Evolutionary conservation across 768 basidiomycete genomes (phyloP).

Genomic region (Leccinum broughii): DNA sequence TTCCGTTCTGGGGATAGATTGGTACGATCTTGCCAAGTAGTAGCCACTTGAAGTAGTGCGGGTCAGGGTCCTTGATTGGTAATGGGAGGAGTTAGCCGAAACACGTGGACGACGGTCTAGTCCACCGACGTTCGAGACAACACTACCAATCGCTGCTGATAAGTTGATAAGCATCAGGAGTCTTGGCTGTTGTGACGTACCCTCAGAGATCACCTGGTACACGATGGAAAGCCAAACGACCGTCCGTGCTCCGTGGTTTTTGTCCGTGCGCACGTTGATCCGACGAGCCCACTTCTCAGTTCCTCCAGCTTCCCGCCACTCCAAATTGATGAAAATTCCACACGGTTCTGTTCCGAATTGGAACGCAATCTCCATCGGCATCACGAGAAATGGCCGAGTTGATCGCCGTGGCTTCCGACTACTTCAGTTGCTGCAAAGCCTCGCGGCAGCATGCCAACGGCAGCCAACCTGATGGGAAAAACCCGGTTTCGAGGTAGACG

Average conservation of each 20-base stretch:
- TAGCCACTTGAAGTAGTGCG: neutral
- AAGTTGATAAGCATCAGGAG: slow-evolving; percentile 55
- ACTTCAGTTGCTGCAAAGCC: neutral
- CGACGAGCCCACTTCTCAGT: slow-evolving; percentile 42
- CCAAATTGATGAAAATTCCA: no score
- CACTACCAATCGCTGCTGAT: neutral
- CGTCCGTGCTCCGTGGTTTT: slow-evolving; percentile 81
- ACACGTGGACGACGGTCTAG: neutral
- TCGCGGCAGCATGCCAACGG: neutral
- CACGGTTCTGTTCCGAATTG: no score
- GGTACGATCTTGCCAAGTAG: neutral
- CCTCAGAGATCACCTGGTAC: slow-evolving; percentile 84
- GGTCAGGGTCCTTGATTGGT: neutral
- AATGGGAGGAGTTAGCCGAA: neutral
- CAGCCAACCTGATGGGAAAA: neutral
- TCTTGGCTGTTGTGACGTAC: neutral
- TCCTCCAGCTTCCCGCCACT: slow-evolving; percentile 30
- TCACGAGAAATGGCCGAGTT: no score
- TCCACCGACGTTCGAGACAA: no score
- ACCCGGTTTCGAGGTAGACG: neutral
- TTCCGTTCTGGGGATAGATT: neutral
- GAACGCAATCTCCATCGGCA: no score
- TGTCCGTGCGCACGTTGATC: slow-evolving; percentile 69
- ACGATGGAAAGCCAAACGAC: slow-evolving; percentile 73
- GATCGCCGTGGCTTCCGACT: no score